Percentiles rank a stretch among this genome's conserved stretches.
Conservation (phyloP, 208 protist species). For the Wallacemonas collosoma region DNA sequence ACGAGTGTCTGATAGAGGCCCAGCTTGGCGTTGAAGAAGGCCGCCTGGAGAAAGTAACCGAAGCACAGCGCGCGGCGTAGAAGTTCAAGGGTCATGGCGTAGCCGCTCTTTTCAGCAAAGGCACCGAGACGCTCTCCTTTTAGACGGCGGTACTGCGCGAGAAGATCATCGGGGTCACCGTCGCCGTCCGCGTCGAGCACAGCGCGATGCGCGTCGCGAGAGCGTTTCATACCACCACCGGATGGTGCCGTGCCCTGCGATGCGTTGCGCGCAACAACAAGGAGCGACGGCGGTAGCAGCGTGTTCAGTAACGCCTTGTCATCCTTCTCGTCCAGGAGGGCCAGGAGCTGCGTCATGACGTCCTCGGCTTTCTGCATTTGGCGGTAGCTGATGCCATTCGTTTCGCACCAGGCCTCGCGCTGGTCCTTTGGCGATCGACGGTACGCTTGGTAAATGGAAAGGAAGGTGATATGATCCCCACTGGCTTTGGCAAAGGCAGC, state of each 20-base stretch:
- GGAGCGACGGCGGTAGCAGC: constrained; percentile 37
- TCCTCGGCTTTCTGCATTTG: constrained; percentile 89
- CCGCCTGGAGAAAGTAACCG: constrained; percentile 87
- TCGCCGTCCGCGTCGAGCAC: background rate
- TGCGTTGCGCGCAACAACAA: constrained; percentile 3
- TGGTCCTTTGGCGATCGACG: constrained; percentile 61
- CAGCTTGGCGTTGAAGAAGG: constrained; percentile 89
- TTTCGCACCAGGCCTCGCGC: constrained; percentile 81
- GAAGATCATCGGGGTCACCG: constrained; percentile 27
- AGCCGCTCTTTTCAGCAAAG: constrained; percentile 7
- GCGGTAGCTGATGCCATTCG: constrained; percentile 73
- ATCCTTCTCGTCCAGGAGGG: constrained; percentile 62
- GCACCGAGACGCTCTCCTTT: constrained; percentile 16
- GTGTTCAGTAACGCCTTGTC: constrained; percentile 47
- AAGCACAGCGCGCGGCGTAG: constrained; percentile 83
- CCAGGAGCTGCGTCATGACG: constrained; percentile 72
- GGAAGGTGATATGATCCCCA: constrained; percentile 88
- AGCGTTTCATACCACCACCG: constrained; percentile 2
- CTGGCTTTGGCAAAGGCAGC: constrained; percentile 70
- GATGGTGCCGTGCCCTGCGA: background rate
- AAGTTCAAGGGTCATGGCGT: constrained; percentile 46
- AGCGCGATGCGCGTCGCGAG: constrained; percentile 17
- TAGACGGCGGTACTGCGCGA: constrained; percentile 28
- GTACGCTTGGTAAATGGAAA: constrained; percentile 85
- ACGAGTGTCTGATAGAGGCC: constrained; percentile 84